phyloP scores from a whole-genome alignment of 495 filamentous ascomycete genomes.

The Penicillium simplicissimum region DNA sequence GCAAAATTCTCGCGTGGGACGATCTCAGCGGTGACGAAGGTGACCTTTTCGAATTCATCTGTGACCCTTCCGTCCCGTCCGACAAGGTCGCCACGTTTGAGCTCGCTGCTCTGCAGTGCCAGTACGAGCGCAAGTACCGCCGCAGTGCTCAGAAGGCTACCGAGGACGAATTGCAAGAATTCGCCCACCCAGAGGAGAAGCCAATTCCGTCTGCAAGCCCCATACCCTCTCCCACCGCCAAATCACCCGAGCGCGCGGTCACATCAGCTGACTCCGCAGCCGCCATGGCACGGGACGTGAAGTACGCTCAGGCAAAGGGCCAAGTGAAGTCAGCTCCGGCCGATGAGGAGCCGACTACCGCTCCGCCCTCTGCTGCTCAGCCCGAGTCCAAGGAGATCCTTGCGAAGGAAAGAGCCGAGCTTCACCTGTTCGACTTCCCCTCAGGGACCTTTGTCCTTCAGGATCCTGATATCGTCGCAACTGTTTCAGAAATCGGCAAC shows the following conservation, averaged over 20 bases:
- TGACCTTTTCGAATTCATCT: constrained; percentile 95
- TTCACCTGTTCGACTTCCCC: constrained; percentile 90
- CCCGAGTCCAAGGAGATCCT: constrained; percentile 74
- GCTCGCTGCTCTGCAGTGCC: constrained; percentile 82
- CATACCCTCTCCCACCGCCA: constrained; percentile 61
- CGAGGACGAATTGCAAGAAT: constrained; percentile 75
- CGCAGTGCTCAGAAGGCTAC: constrained; percentile 77
- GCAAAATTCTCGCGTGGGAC: constrained; percentile 87
- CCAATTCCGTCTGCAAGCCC: constrained; percentile 84
- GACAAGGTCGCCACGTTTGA: constrained; percentile 79
- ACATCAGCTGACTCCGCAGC: constrained; percentile 39
- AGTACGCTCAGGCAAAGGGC: constrained; percentile 45
- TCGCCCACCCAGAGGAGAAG: constrained; percentile 76
- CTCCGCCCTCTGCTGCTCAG: constrained; percentile 59
- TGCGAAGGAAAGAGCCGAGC: constrained; percentile 73
- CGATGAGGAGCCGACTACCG: constrained; percentile 33
- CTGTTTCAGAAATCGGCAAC: constrained; percentile 80
- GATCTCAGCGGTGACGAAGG: constrained; percentile 91
- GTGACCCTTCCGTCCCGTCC: constrained; percentile 68
- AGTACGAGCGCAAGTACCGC: constrained; percentile 93
- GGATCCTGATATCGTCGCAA: constrained; percentile 70
- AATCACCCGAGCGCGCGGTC: constrained; percentile 35
- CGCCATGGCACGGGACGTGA: constrained; percentile 49
- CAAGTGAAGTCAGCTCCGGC: constrained; percentile 34
- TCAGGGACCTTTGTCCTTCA: constrained; percentile 82